A percentile compares a stretch with the other conserved stretches of the same genome.
Evolutionary conservation across 139 green algal genomes (phyloP).

Genomic region (Asterochloris erici): DNA sequence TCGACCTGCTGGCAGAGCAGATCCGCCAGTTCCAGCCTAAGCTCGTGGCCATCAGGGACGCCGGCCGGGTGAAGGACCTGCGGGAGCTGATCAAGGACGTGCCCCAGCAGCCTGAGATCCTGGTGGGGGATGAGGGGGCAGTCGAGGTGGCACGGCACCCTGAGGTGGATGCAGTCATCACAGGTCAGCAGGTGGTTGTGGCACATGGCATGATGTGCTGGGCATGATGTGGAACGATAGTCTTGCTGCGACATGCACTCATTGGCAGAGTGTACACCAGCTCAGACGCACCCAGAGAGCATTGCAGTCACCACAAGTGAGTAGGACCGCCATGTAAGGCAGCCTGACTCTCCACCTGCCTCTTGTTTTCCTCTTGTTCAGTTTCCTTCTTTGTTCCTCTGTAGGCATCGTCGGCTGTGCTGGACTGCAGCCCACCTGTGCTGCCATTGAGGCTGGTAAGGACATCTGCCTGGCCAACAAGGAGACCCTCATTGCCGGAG

Average conservation of each 20-base stretch:
- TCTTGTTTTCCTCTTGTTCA: too few species aligned
- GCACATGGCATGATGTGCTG: not conserved
- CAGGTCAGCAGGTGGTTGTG: not conserved
- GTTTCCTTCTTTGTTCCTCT: too few species aligned
- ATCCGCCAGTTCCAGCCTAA: constrained; percentile 79
- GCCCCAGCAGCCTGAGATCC: constrained; percentile 79
- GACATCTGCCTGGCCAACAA: constrained; percentile 99
- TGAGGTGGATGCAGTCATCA: constrained; percentile 32
- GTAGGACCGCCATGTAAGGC: too few species aligned
- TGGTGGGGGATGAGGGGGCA: constrained; percentile 83
- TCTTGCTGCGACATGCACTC: too few species aligned
- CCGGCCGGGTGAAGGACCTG: constrained; percentile 53
- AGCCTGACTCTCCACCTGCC: too few species aligned
- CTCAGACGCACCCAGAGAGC: too few species aligned
- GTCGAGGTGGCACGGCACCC: constrained; percentile 68
- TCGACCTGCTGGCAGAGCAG: constrained; percentile 81
- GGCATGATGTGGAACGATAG: too few species aligned
- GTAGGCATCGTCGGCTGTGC: constrained; percentile 97
- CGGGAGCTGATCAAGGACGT: constrained; percentile 56
- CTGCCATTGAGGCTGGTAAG: constrained; percentile 95
- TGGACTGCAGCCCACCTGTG: constrained; percentile 92
- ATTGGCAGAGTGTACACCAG: too few species aligned
- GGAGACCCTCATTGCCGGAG: constrained; percentile 97
- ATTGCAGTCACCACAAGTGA: too few species aligned
- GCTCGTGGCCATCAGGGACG: constrained; percentile 84